These are phyloP conservation scores for Kodamaea alishanica DNA, from an alignment of 1,139 yeast species.

Conservation along the genomic window DNA sequence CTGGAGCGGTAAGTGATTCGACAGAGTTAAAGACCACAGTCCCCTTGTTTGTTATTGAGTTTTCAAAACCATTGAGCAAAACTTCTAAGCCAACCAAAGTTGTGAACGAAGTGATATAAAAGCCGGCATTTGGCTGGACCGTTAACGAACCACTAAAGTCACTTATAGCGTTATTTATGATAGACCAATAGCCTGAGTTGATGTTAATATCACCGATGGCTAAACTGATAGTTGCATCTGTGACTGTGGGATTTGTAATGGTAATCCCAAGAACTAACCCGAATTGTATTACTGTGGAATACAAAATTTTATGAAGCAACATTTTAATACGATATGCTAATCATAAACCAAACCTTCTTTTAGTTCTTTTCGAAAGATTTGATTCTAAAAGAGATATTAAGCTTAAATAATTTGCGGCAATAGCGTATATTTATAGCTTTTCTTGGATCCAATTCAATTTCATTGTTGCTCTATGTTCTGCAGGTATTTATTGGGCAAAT, in stretches of 20 bases:
- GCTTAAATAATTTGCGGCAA: no score
- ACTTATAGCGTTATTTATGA: conserved; percentile 26
- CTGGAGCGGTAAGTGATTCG: conserved; percentile 13
- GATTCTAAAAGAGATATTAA: no score
- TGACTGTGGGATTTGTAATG: conserved; percentile 6
- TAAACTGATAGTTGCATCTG: conserved; percentile 17
- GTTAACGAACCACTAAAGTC: conserved; percentile 20
- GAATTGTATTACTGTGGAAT: no score
- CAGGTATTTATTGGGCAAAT: no score
- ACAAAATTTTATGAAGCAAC: no score
- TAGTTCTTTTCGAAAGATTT: no score
- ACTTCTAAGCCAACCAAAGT: conserved; percentile 7
- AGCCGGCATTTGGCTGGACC: conserved; percentile 12
- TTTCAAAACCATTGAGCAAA: conserved; percentile 4
- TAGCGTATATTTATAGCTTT: no score
- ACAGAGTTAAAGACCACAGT: conserved; percentile 11
- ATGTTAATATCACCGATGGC: conserved; percentile 24
- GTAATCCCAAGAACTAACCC: conserved; percentile 1
- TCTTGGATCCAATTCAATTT: no score
- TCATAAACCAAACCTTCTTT: no score
- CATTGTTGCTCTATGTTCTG: no score
- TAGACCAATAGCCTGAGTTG: conserved; percentile 28
- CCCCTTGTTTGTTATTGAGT: conserved; percentile 10
- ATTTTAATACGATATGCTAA: no score
- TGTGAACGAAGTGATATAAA: conserved; percentile 11